Evolutionary conservation across 2,329 filamentous ascomycete genomes (phyloP).

Genomic region (Metarhizium album): DNA sequence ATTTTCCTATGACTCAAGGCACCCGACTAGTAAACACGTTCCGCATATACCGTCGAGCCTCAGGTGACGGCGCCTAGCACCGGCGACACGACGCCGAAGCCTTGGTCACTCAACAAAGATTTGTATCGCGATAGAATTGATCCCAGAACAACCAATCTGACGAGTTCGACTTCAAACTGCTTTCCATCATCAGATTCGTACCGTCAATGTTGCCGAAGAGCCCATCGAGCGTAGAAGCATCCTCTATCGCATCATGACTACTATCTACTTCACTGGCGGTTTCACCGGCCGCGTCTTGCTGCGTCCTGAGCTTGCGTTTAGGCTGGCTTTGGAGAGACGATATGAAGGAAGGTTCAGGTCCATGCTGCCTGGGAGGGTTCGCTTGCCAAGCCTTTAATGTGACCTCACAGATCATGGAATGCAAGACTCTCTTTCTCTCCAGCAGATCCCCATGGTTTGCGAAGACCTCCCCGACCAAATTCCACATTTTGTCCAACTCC

Average conservation of each 20-base stretch:
- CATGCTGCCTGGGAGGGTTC: constrained; percentile 4
- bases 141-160: constrained; percentile 19
- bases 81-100: neutral
- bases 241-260: too few species aligned
- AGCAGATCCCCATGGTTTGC: constrained; percentile 19
- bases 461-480: constrained; percentile 15
- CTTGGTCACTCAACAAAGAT: neutral
- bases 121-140: constrained; percentile 7
- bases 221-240: neutral
- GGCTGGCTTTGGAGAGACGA: constrained; percentile 9
- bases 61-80: too few species aligned
- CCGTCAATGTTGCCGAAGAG: neutral
- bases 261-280: too few species aligned
- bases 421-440: constrained; percentile 16
- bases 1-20: too few species aligned
- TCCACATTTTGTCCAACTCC: constrained; percentile 14
- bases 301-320: neutral
- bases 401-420: constrained; percentile 18
- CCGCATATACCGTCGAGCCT: too few species aligned
- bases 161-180: constrained; percentile 10
- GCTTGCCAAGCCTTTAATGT: constrained; percentile 23
- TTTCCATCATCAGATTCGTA: neutral
- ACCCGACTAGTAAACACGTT: too few species aligned
- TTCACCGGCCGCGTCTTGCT: too few species aligned
- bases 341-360: constrained; percentile 14